These are phyloP conservation scores for Pleurotus tuber-regium DNA, from an alignment of 768 basidiomycete species.

Conservation along the genomic window DNA sequence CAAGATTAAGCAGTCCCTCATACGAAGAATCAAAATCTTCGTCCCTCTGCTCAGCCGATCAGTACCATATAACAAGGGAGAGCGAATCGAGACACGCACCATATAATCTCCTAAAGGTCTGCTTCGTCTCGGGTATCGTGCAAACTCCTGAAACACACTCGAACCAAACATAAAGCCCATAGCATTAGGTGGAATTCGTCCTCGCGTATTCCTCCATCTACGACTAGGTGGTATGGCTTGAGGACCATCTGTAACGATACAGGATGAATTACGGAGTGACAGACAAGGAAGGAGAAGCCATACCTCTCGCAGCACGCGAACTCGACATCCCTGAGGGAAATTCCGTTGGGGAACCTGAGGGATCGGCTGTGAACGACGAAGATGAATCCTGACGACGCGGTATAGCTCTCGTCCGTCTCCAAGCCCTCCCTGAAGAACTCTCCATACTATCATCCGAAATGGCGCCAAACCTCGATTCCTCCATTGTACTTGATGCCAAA, in stretches of 20 bases:
- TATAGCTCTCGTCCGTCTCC: background rate
- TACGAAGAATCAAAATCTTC: conserved; percentile 78
- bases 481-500: background rate
- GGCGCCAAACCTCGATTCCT: background rate
- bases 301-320: too few relatives aligned
- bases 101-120: conserved; percentile 45
- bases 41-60: conserved; percentile 48
- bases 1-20: conserved; percentile 60
- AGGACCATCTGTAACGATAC: too few relatives aligned
- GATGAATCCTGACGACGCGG: background rate
- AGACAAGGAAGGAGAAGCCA: too few relatives aligned
- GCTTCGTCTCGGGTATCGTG: conserved; percentile 18
- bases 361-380: background rate
- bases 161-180: conserved; percentile 16
- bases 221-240: background rate
- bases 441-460: background rate
- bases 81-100: too few relatives aligned
- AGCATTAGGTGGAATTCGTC: background rate
- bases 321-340: background rate
- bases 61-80: too few relatives aligned
- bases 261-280: too few relatives aligned
- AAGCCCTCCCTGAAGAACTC: background rate
- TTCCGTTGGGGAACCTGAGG: background rate
- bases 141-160: conserved; percentile 14
- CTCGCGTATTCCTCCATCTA: background rate